Base-by-base conservation (phyloP, 257 asterid species). In the Sherardia arvensis region DNA sequence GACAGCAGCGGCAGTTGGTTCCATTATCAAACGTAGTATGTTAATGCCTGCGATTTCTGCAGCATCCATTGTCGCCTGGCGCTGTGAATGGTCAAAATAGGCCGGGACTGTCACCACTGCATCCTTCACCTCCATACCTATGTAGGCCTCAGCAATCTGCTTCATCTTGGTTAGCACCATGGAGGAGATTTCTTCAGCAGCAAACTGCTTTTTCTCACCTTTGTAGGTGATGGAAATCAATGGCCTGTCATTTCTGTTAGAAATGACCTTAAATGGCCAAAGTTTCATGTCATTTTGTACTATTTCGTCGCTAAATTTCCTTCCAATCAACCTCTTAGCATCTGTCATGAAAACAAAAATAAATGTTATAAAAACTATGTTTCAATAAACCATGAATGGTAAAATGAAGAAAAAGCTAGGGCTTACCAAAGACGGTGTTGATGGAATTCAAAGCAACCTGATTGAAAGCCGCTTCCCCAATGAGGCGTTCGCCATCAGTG, bases 231-330 rank as follows among this genome's bases (percentile, higher is more conserved):
- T 29, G 17, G 59, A 7, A 11, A 53, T 53, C 28, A 23, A 5
- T 1, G 33, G 60, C 28, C 60, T 25, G 60, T 55, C 60, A 55
- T 55, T 55, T 12, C 2, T n/a, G 20, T 26, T 26, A 2, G 56
- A 49, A 49, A 57, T 29, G 22, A 57, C 62, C 62, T 57, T 57
- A n/a, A 57, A 57, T 57, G 62, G 62, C 62, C 62, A 57, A 20
- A 57, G 62, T 7, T 57, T 57, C 10, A 57, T 28, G 62, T 57
- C 62, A 29, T 15, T 57, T n/a, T 57, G 38, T 7, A 57, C 62
- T 28, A 32, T 27, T 9, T 57, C 62, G 20, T 57, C 62, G 62
- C 40, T 57, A 18, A 57, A 57, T 57, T 20, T 57, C 40, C 62
- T 28, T 17, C 62, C 62, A 8, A 57, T 57, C 6, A 57, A 57